These are phyloP conservation scores for Aspergillus flavus DNA, from an alignment of 2,329 filamentous ascomycete species.

Conservation along the genomic window DNA sequence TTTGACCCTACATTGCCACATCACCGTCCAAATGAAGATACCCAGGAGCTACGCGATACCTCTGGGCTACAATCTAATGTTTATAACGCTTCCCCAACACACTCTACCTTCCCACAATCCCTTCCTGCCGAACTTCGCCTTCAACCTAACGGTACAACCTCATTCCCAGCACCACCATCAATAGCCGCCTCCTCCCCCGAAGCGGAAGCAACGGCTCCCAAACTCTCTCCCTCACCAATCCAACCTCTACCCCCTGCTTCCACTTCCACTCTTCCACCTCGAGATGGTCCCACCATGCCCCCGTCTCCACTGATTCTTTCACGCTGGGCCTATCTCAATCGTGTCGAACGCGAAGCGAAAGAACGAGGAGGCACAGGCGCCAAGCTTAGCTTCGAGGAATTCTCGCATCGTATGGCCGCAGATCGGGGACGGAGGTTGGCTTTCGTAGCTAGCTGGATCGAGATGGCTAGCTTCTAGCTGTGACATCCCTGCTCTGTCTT, in stretches of 20 bases:
- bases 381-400: slow-evolving; percentile 75
- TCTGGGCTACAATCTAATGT: neutral
- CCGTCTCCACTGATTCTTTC: slow-evolving; percentile 42
- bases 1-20: slow-evolving; percentile 52
- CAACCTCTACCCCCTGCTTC: slow-evolving; percentile 31
- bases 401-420: slow-evolving; percentile 73
- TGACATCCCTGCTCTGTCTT: neutral
- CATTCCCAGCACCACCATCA: slow-evolving; percentile 35
- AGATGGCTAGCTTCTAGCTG: slow-evolving; percentile 64
- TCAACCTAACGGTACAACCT: slow-evolving; percentile 36
- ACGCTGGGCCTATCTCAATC: slow-evolving; percentile 56
- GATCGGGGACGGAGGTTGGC: slow-evolving; percentile 69
- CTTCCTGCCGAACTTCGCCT: slow-evolving; percentile 42
- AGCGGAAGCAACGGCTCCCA: slow-evolving; percentile 37
- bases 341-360: slow-evolving; percentile 68
- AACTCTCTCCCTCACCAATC: slow-evolving; percentile 37
- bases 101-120: slow-evolving; percentile 24
- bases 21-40: slow-evolving; percentile 45
- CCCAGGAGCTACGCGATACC: neutral
- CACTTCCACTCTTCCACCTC: slow-evolving; percentile 17
- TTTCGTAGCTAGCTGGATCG: slow-evolving; percentile 89
- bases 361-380: slow-evolving; percentile 74
- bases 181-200: slow-evolving; percentile 34
- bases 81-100: slow-evolving; percentile 22
- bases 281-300: slow-evolving; percentile 18